Evolutionary conservation across 1,139 yeast genomes (phyloP), one percentile per base, ranked within the genome.

Genomic region (Diutina mesorugosa): DNA sequence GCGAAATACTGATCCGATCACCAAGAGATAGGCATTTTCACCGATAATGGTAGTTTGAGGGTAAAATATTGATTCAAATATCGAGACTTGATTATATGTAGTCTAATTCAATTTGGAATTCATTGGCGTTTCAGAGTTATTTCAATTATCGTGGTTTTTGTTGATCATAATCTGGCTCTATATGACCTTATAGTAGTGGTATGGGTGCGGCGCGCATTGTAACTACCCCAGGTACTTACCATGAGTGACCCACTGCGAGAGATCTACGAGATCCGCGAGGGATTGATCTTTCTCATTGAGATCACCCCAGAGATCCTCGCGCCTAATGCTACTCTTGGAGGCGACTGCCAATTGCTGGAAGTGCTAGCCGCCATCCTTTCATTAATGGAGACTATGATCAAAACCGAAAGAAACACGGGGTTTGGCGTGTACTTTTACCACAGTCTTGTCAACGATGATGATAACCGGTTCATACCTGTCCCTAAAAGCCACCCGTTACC

Each of bases 341-440:
- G 70, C 32, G 71, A 70, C 55, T 66, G 75, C 12, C 81, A 79
- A 59, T 63, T 85, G n/a, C 63, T 72, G 35, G 80, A 78, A 58
- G 81, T 86, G 14, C 66, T 86, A 38, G 71, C 72, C 16, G 74
- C 84, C n/a, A 68, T 85, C 30, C 71, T 76, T 58, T 81, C 78
- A 9, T 69, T 86, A 55, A 77, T 84, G 73, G 72, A 81, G 5
- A 84, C 81, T 52, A 69, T 85, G 59, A 77, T 83, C 1, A 81
- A 83, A 50, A 76, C 85, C 0, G 67, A 79, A 57, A 86, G 87
- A 2, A 74, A 74, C 58, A 81, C 90, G 0, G 90, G 90, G 0
- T 71, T 85, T 45, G 91, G 90, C 0, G 76, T 86, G 55, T 85
- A 81, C 63, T 66, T 86, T 30, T 82, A 81, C 67, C 81, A 84